phyloP scores from a whole-genome alignment of 2,329 filamentous ascomycete genomes.

The Geosmithia putterillii region DNA sequence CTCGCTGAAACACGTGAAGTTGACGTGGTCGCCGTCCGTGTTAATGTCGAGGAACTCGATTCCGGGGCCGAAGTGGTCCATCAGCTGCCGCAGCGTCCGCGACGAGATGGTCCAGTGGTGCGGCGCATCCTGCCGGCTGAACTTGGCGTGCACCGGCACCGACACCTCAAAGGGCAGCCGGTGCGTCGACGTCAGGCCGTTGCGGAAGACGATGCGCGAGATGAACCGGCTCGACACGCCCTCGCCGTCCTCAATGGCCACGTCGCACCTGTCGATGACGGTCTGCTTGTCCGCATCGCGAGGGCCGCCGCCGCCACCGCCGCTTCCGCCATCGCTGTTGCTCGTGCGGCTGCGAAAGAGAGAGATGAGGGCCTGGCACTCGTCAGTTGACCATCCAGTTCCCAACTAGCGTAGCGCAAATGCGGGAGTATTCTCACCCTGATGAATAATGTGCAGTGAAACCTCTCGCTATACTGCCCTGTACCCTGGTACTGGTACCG shows the following conservation, averaged over 20 bases:
- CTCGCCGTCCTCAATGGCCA: slow-evolving; percentile 59
- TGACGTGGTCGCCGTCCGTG: slow-evolving; percentile 58
- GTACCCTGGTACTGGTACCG: slow-evolving; percentile 53
- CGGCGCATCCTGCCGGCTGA: slow-evolving; percentile 51
- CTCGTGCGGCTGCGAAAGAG: slow-evolving; percentile 55
- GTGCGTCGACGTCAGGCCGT: slow-evolving; percentile 68
- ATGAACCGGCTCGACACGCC: slow-evolving; percentile 63
- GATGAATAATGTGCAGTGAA: slow-evolving; percentile 66
- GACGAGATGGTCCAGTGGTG: slow-evolving; percentile 66
- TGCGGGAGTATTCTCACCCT: slow-evolving; percentile 29
- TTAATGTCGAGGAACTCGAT: slow-evolving; percentile 74
- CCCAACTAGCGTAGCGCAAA: no score
- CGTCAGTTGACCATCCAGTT: slow-evolving; percentile 1
- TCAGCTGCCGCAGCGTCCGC: slow-evolving; percentile 57
- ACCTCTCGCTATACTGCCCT: slow-evolving; percentile 41
- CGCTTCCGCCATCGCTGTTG: no score
- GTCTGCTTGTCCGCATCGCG: slow-evolving; percentile 51
- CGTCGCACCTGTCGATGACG: slow-evolving; percentile 61
- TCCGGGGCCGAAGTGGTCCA: slow-evolving; percentile 70
- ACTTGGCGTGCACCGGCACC: slow-evolving; percentile 65
- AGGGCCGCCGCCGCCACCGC: slow-evolving; percentile 44
- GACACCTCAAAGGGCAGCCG: slow-evolving; percentile 62
- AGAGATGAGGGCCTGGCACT: slow-evolving; percentile 55
- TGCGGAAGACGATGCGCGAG: slow-evolving; percentile 60
- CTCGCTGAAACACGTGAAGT: slow-evolving; percentile 73